Base-by-base conservation (phyloP, 139 green algal genomes). In the Auxenochlorella pyrenoidosa region DNA sequence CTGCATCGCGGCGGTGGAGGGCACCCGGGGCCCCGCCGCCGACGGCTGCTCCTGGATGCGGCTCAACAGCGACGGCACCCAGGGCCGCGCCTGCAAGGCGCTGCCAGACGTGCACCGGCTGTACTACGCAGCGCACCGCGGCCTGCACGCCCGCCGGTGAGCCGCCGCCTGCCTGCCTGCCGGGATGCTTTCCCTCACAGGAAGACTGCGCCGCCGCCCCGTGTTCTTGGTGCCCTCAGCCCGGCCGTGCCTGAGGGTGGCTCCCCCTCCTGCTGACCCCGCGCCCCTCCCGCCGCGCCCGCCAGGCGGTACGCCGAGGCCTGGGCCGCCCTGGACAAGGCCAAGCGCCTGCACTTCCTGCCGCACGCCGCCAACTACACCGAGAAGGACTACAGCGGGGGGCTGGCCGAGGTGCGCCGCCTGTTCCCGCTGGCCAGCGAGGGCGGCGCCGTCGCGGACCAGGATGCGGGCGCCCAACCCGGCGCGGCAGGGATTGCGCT, bases 111-210 rank as follows among this genome's bases (percentile, higher is more conserved):
- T 70, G 76, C 76, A 82, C 47, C 78, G 54, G 12, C 51, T 83
- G n/a, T 83, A 83, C 78, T 83, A 83, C 22, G 51, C 51, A 16
- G n/a, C 34, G 0, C 78, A 83, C 78, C 60, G 78, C 30, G 78
- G 54, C 78, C 78, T 83, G 51, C 78, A 83, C 78, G 51, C 78
- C 47, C 78, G 78, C 78, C 44, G 43, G 78, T 83, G 51, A 76
- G 70, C 63, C 24, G 63, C 63, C 10, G 30, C 32, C 63, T 34
- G 63, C 2, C 63, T 34, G 24, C 24, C 63, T 71, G 63, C n/a
- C n/a, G n/a, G n/a, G n/a, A n/a, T n/a, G n/a, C n/a, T n/a, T n/a
- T n/a, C n/a, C n/a, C n/a, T n/a, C n/a, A n/a, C n/a, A n/a, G n/a
- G n/a, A n/a, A n/a, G n/a, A n/a, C n/a, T n/a, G n/a, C n/a, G n/a